A percentile compares a stretch with the other conserved stretches of the same genome.
These are phyloP conservation scores for Yamadazyma endophytica DNA, from an alignment of 805 yeast species.

Conservation along the genomic window DNA sequence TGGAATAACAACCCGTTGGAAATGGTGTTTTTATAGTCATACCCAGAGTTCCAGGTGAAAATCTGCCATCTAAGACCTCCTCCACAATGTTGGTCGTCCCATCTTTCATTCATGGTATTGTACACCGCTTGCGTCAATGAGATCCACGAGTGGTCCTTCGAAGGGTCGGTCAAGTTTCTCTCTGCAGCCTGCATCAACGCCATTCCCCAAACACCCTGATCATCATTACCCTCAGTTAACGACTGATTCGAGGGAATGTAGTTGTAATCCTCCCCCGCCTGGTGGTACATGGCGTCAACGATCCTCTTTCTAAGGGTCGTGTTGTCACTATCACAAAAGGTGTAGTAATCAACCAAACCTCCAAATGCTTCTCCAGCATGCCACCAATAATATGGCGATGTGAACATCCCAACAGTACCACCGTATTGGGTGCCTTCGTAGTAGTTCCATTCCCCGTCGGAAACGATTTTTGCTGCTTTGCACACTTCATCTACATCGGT, in stretches of 20 bases:
- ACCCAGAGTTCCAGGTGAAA: constrained; percentile 90
- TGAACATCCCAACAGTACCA: constrained; percentile 45
- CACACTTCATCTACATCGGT: constrained; percentile 36
- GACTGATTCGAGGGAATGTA: constrained; percentile 45
- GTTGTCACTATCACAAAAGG: constrained; percentile 34
- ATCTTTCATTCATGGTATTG: constrained; percentile 84
- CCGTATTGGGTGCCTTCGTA: constrained; percentile 39
- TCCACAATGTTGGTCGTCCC: constrained; percentile 71
- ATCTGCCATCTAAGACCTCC: constrained; percentile 98
- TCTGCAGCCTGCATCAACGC: constrained; percentile 45
- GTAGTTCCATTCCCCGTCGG: constrained; percentile 41
- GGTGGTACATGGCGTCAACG: constrained; percentile 38
- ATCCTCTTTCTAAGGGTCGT: constrained; percentile 25
- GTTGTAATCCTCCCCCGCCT: constrained; percentile 37
- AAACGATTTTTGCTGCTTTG: constrained; percentile 31
- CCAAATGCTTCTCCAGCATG: constrained; percentile 51
- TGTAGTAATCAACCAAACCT: constrained; percentile 38
- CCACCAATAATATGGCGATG: constrained; percentile 50
- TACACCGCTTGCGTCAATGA: constrained; percentile 83
- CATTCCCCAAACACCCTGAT: constrained; percentile 52
- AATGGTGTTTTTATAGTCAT: constrained; percentile 86
- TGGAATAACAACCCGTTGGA: constrained; percentile 90
- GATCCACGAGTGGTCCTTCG: constrained; percentile 73
- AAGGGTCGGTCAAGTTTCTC: constrained; percentile 43
- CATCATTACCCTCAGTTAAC: constrained; percentile 48